These are phyloP conservation scores for Phytophthora crassamura DNA, from an alignment of 352 stramenopile genomes.

Conservation along the genomic window DNA sequence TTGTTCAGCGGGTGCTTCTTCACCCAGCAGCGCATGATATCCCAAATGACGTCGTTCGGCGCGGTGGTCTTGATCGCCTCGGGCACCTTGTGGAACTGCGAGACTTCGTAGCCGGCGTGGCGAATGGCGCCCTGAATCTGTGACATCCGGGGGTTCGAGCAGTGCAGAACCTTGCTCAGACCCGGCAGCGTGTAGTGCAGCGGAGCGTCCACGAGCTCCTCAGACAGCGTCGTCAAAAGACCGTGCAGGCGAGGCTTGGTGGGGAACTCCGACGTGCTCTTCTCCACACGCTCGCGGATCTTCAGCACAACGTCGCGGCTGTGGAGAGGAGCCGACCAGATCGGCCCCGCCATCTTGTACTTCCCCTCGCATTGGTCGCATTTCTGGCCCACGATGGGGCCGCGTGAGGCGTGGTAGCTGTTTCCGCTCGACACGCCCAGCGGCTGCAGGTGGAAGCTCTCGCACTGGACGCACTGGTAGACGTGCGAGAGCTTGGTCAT, in stretches of 20 bases:
- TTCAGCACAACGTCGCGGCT: slow-evolving; percentile 90
- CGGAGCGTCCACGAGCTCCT: slow-evolving; percentile 96
- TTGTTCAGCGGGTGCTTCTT: slow-evolving; percentile 94
- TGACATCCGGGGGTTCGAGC: slow-evolving; percentile 93
- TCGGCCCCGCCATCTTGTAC: slow-evolving; percentile 95
- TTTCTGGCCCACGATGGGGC: slow-evolving; percentile 67
- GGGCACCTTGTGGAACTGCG: slow-evolving; percentile 98
- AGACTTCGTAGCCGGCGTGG: slow-evolving; percentile 97
- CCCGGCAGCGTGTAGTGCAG: slow-evolving; percentile 97
- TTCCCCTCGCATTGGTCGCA: slow-evolving; percentile 88
- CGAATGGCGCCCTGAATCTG: slow-evolving; percentile 95
- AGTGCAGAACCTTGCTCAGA: slow-evolving; percentile 94
- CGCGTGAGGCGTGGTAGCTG: slow-evolving; percentile 83
- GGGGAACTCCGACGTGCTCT: slow-evolving; percentile 87
- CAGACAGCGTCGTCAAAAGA: slow-evolving; percentile 95
- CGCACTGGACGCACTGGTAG: slow-evolving; percentile 95
- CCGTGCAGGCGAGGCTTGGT: slow-evolving; percentile 94
- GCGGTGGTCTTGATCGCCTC: slow-evolving; percentile 99
- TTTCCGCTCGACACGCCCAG: slow-evolving; percentile 90
- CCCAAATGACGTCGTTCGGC: slow-evolving; percentile 97
- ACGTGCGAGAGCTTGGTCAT: slow-evolving; percentile 92
- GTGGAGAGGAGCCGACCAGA: slow-evolving; percentile 98
- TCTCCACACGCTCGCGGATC: slow-evolving; percentile 81
- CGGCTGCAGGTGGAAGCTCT: slow-evolving; percentile 97
- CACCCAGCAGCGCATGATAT: slow-evolving; percentile 97